Evolutionary conservation across 2,329 filamentous ascomycete species (phyloP).

Genomic region (Nemania diffusa): DNA sequence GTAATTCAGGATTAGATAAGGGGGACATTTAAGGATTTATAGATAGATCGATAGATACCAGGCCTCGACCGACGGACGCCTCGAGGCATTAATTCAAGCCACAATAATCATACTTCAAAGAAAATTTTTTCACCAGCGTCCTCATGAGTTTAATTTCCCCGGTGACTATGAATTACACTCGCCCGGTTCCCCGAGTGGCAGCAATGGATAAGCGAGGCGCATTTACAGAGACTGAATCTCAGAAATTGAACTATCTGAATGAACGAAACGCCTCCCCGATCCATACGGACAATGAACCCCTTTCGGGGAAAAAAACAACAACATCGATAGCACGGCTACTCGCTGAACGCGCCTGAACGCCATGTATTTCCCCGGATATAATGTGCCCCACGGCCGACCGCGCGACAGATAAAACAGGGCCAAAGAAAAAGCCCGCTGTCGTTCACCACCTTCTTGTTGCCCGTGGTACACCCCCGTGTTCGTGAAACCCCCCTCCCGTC

Average conservation of each 20-base stretch:
- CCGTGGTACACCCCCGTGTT: background rate
- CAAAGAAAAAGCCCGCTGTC: background rate
- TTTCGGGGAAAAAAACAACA: background rate
- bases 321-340: background rate
- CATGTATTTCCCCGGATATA: slow-evolving; percentile 30
- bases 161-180: background rate
- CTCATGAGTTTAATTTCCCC: background rate
- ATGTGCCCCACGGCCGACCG: slow-evolving; percentile 18
- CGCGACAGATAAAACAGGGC: slow-evolving; percentile 9
- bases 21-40: background rate
- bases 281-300: background rate
- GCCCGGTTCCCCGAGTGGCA: background rate
- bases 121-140: too few relatives aligned
- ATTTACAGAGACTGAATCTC: background rate
- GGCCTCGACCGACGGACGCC: too few relatives aligned
- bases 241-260: background rate
- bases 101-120: background rate
- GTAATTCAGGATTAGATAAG: background rate
- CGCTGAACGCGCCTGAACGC: slow-evolving; percentile 21
- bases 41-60: background rate
- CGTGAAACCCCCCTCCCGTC: background rate
- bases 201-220: background rate
- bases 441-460: background rate
- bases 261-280: background rate
- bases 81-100: background rate